Evolutionary conservation across 768 basidiomycete genomes (phyloP), one percentile per base, ranked within the genome.

Genomic region (Hemileccinum rubropunctum): DNA sequence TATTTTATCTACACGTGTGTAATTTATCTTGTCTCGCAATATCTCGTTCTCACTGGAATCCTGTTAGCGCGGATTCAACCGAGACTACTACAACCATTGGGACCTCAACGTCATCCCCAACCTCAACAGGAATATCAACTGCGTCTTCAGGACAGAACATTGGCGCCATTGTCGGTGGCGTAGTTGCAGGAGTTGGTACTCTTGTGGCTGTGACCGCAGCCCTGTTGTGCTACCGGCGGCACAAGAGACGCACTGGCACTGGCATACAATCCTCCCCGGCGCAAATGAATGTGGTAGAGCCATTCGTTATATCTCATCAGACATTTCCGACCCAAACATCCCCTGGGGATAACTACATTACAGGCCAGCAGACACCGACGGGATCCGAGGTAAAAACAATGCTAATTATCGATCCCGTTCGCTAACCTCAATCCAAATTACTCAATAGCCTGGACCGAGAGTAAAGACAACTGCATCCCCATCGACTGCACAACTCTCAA

Each of bases 1-100:
- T 60, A 60, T 33, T 33, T 57, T 1, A 43, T 57, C 26, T 60
- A 60, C 23, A 57, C 50, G 55, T 58, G 15, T 6, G 58, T 50
- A 17, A 10, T 17, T 20, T 11, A 11, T 43, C n/a, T 17, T 4
- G 13, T 38, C 4, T 14, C 17, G 15, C 18, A 10, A 2, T 11
- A 10, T 2, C 6, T 11, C 4, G 12, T 56, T 21, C 47, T 56
- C 23, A 49, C 30, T 6, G 1, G 37, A 20, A 38, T 34, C 28
- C 15, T 3, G 4, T 32, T 42, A 58, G 57, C 18, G 51, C 23
- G 21, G 27, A 56, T 13, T 3, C 8, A 30, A 30, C 9, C 3
- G 11, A 3, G 28, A 12, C 28, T 9, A 4, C 28, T 28, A 28
- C 27, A 28, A 9, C 9, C n/a, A 28, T 9, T 28, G n/a, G n/a